Conservation (phyloP, 1,284 basidiomycete genomes). For the Pseudozyma sp. region DNA sequence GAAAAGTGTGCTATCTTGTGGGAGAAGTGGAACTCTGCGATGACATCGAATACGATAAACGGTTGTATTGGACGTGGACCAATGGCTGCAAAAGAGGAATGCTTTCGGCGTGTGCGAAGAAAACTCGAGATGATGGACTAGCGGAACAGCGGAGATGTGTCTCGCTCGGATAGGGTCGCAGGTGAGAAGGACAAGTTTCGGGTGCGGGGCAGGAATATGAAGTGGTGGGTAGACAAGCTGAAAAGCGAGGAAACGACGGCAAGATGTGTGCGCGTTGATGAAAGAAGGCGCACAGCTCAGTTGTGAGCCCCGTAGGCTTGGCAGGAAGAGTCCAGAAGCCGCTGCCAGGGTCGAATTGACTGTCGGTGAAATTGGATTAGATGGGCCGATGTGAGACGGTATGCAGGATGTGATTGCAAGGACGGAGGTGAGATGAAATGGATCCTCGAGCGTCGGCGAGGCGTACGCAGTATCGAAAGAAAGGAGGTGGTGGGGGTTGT, state of each 20-base stretch:
- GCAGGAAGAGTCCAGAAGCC: not conserved
- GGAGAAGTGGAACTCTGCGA: too few relatives aligned
- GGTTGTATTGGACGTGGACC: too few relatives aligned
- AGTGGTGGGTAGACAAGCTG: slow-evolving; percentile 3
- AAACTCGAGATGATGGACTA: not conserved
- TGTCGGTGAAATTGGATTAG: too few relatives aligned
- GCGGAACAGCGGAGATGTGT: not conserved
- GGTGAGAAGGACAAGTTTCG: not conserved
- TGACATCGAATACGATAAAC: too few relatives aligned
- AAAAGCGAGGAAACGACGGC: not conserved
- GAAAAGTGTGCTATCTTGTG: too few relatives aligned
- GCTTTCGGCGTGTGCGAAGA: not conserved
- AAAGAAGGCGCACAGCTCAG: slow-evolving; percentile 1
- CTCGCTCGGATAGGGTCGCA: not conserved
- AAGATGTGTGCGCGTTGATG: not conserved
- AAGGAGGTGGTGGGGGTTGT: too few relatives aligned
- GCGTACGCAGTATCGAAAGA: too few relatives aligned
- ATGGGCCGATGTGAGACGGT: not conserved
- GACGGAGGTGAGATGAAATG: too few relatives aligned
- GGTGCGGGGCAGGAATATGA: slow-evolving; percentile 2
- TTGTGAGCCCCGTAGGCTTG: not conserved
- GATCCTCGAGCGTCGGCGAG: too few relatives aligned
- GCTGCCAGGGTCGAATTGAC: not conserved
- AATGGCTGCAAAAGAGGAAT: too few relatives aligned
- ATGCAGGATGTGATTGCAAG: not conserved